Conservation (phyloP, 495 filamentous ascomycete genomes). For the Letharia lupina region DNA sequence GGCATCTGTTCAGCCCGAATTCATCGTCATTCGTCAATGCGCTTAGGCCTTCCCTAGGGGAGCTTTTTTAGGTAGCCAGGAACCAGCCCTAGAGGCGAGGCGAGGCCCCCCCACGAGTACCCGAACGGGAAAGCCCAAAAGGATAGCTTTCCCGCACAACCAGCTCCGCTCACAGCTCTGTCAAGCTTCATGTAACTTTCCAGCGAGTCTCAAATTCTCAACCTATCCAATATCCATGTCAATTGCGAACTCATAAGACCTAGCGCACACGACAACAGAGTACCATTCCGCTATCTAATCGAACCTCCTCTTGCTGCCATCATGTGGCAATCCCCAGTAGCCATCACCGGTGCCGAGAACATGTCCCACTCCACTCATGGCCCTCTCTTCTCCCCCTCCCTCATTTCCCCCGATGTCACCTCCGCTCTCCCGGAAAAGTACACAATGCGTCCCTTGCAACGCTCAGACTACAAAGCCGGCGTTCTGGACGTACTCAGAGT, state of each 20-base stretch:
- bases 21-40: not conserved
- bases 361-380: slow-evolving; percentile 43
- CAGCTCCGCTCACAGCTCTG: not conserved
- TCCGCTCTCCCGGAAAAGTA: slow-evolving; percentile 70
- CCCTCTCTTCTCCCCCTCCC: slow-evolving; percentile 64
- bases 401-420: slow-evolving; percentile 69
- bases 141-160: not conserved
- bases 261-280: not conserved
- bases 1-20: slow-evolving; percentile 8
- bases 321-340: slow-evolving; percentile 22
- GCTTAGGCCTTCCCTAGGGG: not conserved
- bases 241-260: not conserved
- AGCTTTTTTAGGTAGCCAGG: not conserved
- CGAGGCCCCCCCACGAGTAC: not conserved
- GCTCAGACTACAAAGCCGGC: slow-evolving; percentile 64
- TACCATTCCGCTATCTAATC: not conserved
- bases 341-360: slow-evolving; percentile 15
- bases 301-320: not conserved
- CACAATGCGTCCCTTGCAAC: slow-evolving; percentile 68
- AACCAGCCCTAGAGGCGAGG: not conserved
- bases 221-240: not conserved
- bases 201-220: not conserved
- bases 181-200: not conserved
- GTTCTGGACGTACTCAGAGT: slow-evolving; percentile 89
- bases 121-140: not conserved